These are phyloP conservation scores for Pneumocystis murina DNA, from an alignment of 1,139 yeast species.

Conservation along the genomic window DNA sequence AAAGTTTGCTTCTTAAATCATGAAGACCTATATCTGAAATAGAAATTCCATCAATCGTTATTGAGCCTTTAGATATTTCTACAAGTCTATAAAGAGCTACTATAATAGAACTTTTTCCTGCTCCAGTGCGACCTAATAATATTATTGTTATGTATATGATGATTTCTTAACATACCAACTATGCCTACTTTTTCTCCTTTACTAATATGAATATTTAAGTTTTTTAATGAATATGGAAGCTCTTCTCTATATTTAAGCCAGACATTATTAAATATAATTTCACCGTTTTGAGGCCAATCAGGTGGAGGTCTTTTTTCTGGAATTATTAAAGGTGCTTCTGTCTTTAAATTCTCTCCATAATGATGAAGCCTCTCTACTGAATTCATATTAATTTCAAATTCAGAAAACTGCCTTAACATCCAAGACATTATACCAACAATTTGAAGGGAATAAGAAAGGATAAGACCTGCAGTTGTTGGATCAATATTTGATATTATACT, in stretches of 20 bases:
- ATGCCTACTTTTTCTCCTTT: conserved; percentile 48
- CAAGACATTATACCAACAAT: conserved; percentile 45
- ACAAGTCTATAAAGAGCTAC: conserved; percentile 59
- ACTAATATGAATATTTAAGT: conserved; percentile 40
- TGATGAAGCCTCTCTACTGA: conserved; percentile 66
- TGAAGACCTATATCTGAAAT: conserved; percentile 60
- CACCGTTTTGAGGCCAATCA: conserved; percentile 51
- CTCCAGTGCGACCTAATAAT: conserved; percentile 76
- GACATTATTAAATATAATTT: conserved; percentile 41
- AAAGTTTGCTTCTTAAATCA: conserved; percentile 69
- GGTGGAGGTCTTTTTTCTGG: conserved; percentile 26
- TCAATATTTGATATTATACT: conserved; percentile 39
- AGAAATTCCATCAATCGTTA: conserved; percentile 56
- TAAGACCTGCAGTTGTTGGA: conserved; percentile 59
- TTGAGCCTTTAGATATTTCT: conserved; percentile 49
- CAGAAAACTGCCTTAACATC: conserved; percentile 54
- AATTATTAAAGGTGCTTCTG: conserved; percentile 38
- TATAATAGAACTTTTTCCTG: conserved; percentile 64
- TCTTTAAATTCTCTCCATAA: conserved; percentile 41
- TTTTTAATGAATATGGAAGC: conserved; percentile 38
- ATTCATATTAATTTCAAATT: conserved; percentile 59
- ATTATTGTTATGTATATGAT: background rate
- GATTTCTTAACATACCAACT: background rate
- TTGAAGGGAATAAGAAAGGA: conserved; percentile 56
- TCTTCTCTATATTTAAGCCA: conserved; percentile 51